Conservation (phyloP, 2,329 filamentous ascomycete genomes). For the Venturia pyrina region DNA sequence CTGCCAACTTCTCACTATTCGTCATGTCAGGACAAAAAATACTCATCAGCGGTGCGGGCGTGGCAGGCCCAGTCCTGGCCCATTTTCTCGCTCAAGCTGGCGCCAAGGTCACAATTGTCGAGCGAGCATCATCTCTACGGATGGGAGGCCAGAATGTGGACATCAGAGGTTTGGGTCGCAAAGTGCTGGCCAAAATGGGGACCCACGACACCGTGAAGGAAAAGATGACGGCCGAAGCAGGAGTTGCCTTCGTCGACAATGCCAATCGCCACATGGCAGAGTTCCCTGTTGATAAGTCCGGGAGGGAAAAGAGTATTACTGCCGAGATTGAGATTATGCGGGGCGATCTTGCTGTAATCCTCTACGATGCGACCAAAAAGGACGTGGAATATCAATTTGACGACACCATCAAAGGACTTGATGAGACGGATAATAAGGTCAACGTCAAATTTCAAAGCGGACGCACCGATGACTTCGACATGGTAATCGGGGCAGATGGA, state of each 20-base stretch:
- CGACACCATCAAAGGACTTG: constrained; percentile 17
- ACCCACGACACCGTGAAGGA: constrained; percentile 27
- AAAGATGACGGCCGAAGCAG: constrained; percentile 29
- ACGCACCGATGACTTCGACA: constrained; percentile 17
- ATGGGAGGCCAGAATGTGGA: constrained; percentile 36
- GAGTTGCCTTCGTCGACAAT: constrained; percentile 28
- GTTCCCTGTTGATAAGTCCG: constrained; percentile 21
- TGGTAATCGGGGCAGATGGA: constrained; percentile 24
- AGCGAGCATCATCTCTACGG: constrained; percentile 30
- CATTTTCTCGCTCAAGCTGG: constrained; percentile 22
- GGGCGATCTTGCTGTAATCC: constrained; percentile 25
- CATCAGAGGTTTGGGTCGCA: constrained; percentile 32
- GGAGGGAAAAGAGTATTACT: constrained; percentile 18
- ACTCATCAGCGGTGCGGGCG: constrained; percentile 30
- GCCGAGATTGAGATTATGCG: constrained; percentile 26
- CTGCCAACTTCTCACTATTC: constrained; percentile 10
- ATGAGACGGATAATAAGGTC: constrained; percentile 16
- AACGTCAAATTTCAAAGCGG: constrained; percentile 21
- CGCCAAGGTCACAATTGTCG: constrained; percentile 33
- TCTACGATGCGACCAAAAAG: constrained; percentile 18
- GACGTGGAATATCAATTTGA: constrained; percentile 18
- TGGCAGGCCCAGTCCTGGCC: constrained; percentile 30
- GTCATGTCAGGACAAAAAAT: constrained; percentile 17
- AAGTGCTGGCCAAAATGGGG: constrained; percentile 32
- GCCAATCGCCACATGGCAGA: not conserved